These are phyloP conservation scores for Clitoria ternatea DNA, from an alignment of 306 rosid species.

Conservation along the genomic window DNA sequence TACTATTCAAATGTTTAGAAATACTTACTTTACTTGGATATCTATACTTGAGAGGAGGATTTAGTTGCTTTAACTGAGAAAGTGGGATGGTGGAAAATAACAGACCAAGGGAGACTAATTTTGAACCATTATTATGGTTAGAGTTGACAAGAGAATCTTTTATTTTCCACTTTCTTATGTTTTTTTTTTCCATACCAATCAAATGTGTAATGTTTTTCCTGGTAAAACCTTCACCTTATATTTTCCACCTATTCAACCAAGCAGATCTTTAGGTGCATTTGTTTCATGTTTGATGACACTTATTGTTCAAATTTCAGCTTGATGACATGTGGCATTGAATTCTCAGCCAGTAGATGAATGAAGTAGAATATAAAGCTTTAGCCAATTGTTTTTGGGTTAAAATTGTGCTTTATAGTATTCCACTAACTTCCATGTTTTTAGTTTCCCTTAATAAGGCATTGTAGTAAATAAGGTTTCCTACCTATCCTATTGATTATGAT, in stretches of 20 bases:
- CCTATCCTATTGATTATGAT: not conserved
- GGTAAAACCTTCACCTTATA: not conserved
- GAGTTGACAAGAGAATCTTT: not conserved
- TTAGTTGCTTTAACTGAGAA: not conserved
- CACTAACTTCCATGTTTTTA: not conserved
- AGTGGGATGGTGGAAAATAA: not conserved
- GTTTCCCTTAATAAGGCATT: slow-evolving; percentile 2
- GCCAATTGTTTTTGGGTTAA: not conserved
- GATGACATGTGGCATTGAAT: not conserved
- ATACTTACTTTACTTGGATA: not conserved
- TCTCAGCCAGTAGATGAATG: not conserved
- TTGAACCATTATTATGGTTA: not conserved
- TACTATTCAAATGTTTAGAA: not conserved
- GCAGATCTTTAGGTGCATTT: not conserved
- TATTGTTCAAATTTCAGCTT: not conserved
- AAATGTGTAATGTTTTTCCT: not conserved
- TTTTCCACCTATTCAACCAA: slow-evolving; percentile 5
- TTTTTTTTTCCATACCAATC: not conserved
- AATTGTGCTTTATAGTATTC: not conserved
- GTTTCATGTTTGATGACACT: not conserved
- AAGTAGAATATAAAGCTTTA: not conserved
- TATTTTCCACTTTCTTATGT: not conserved
- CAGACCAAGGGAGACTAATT: not conserved
- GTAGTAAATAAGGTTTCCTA: not conserved
- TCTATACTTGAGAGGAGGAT: not conserved